phyloP scores from a whole-genome alignment of 257 asterid genomes.

The Plantago major region DNA sequence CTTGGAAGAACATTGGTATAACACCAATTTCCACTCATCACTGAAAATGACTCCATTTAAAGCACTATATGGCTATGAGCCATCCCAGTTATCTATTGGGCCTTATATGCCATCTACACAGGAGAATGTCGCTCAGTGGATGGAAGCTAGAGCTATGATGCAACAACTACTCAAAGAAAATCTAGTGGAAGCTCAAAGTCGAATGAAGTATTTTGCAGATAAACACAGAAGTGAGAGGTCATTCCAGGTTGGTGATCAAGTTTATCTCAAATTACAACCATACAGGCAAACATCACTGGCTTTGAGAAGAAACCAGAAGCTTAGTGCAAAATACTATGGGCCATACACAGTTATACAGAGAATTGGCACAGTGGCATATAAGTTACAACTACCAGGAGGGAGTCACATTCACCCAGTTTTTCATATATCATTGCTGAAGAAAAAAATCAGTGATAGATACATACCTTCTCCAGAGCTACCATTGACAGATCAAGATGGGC shows the following conservation, averaged over 20 bases:
- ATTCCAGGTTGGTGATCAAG: conserved; percentile 5
- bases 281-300: background rate
- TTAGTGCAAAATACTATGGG: background rate
- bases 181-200: background rate
- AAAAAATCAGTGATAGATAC: background rate
- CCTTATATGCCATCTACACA: background rate
- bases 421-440: background rate
- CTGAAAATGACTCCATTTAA: too few relatives aligned
- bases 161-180: background rate
- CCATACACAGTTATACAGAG: background rate
- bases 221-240: background rate
- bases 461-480: background rate
- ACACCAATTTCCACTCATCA: background rate
- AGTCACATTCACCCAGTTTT: background rate
- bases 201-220: conserved; percentile 1
- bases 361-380: background rate
- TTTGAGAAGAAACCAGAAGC: background rate
- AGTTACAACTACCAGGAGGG: background rate
- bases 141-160: background rate
- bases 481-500: background rate
- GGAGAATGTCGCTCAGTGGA: too few relatives aligned
- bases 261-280: background rate
- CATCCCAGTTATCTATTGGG: background rate
- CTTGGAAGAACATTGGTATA: background rate
- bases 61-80: background rate